Conservation (phyloP, 2,329 filamentous ascomycete species). For the Akanthomyces muscarius region DNA sequence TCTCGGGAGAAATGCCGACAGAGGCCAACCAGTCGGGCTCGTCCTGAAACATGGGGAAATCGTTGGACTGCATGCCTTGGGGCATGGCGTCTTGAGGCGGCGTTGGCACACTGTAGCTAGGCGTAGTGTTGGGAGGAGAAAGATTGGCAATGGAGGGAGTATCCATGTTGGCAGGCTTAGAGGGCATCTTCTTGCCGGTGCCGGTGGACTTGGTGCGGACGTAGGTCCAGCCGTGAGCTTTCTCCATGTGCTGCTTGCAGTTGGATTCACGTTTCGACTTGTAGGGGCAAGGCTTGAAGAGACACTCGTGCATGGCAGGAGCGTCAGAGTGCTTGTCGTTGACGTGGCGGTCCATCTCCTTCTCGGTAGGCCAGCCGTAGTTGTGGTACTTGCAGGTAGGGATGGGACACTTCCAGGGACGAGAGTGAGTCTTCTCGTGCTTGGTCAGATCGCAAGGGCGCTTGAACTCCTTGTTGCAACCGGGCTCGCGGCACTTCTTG, state of each 20-base stretch:
- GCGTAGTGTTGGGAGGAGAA: constrained; percentile 58
- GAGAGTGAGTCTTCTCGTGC: constrained; percentile 95
- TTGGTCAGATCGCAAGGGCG: constrained; percentile 96
- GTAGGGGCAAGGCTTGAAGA: constrained; percentile 81
- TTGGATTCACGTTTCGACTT: constrained; percentile 94
- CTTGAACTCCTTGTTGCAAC: constrained; percentile 90
- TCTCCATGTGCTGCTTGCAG: constrained; percentile 99
- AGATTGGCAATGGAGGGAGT: constrained; percentile 59
- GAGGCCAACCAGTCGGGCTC: constrained; percentile 43
- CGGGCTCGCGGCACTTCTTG: constrained; percentile 69
- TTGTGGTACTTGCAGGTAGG: constrained; percentile 83
- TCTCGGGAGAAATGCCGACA: constrained; percentile 30
- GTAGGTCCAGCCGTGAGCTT: constrained; percentile 88
- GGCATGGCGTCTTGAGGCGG: constrained; percentile 48
- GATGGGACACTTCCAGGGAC: constrained; percentile 89
- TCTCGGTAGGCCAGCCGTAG: constrained; percentile 93
- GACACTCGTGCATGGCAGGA: constrained; percentile 79
- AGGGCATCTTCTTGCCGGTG: constrained; percentile 46
- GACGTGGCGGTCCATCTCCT: constrained; percentile 91
- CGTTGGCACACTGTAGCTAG: constrained; percentile 49
- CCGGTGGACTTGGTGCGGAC: constrained; percentile 89
- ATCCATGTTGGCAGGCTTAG: constrained; percentile 45
- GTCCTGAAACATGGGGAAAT: constrained; percentile 48
- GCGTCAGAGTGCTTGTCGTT: constrained; percentile 90
- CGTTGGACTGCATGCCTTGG: constrained; percentile 27